Evolutionary conservation across 148 eudicot species (phyloP).

Genomic region (Salicornia ramosissima): DNA sequence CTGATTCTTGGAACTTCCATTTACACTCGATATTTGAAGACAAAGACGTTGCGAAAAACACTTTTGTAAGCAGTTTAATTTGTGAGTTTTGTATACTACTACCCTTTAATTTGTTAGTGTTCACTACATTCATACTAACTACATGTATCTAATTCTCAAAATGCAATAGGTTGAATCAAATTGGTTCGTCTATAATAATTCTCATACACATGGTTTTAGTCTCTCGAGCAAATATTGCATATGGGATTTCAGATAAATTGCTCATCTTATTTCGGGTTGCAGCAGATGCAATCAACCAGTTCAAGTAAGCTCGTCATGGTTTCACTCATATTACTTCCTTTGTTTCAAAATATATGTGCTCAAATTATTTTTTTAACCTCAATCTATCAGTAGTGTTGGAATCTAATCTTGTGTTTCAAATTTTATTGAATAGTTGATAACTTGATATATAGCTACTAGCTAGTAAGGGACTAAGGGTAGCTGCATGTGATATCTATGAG

Average conservation of each 20-base stretch:
- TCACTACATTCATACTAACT: not conserved
- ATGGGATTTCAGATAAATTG: slow-evolving; percentile 73
- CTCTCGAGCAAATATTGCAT: slow-evolving; percentile 54
- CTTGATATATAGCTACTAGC: too few relatives aligned
- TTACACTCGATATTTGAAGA: slow-evolving; percentile 77
- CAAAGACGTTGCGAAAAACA: slow-evolving; percentile 57
- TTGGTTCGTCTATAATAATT: slow-evolving; percentile 52
- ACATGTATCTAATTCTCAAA: slow-evolving; percentile 9
- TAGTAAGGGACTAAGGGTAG: too few relatives aligned
- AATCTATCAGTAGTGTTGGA: too few relatives aligned
- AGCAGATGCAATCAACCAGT: slow-evolving; percentile 82
- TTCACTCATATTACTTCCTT: too few relatives aligned
- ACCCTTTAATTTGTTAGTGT: not conserved
- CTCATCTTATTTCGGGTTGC: slow-evolving; percentile 82
- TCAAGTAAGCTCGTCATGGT: slow-evolving; percentile 88
- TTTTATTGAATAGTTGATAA: too few relatives aligned
- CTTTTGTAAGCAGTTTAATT: slow-evolving; percentile 75
- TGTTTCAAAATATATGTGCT: too few relatives aligned
- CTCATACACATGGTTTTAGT: slow-evolving; percentile 70
- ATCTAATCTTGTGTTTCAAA: too few relatives aligned
- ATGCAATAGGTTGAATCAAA: slow-evolving; percentile 65
- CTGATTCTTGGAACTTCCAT: slow-evolving; percentile 86
- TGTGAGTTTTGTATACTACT: not conserved
- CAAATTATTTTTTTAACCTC: too few relatives aligned
- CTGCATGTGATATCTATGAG: too few relatives aligned